These are phyloP conservation scores for Collybia mongolica DNA, from an alignment of 768 basidiomycete genomes.

Conservation along the genomic window DNA sequence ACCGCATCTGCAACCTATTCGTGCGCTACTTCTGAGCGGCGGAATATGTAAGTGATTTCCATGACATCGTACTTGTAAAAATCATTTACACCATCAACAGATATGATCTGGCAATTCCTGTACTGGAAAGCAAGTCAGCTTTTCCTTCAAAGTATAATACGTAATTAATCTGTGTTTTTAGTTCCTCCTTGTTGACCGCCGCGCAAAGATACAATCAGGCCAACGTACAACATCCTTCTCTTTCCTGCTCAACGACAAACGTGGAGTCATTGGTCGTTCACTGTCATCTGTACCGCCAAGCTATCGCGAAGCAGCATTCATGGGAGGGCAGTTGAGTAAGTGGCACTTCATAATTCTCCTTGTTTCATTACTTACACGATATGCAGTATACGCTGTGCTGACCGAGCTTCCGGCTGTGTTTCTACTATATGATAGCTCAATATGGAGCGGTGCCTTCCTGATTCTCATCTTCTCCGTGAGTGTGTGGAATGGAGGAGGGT, in stretches of 20 bases:
- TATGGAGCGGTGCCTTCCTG: conserved; percentile 78
- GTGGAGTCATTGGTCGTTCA: conserved; percentile 73
- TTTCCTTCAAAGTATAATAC: neutral
- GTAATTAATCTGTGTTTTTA: conserved; percentile 21
- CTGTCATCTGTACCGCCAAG: conserved; percentile 59
- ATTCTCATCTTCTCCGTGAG: conserved; percentile 80
- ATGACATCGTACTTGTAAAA: neutral
- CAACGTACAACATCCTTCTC: conserved; percentile 90
- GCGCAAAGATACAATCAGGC: conserved; percentile 88
- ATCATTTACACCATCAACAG: conserved; percentile 35
- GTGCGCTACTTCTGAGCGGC: conserved; percentile 76
- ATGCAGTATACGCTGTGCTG: conserved; percentile 74
- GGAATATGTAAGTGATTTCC: conserved; percentile 68
- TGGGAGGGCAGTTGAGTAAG: conserved; percentile 80
- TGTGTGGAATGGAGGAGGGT: conserved; percentile 95
- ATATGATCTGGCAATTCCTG: conserved; percentile 87
- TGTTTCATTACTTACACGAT: neutral
- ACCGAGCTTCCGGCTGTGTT: conserved; percentile 87
- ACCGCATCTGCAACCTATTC: conserved; percentile 66
- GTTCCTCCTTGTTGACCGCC: conserved; percentile 87
- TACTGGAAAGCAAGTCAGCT: conserved; percentile 78
- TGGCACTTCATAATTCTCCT: conserved; percentile 9
- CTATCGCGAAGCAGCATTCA: conserved; percentile 73
- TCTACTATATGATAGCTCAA: conserved; percentile 75
- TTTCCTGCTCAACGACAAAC: conserved; percentile 85